Base-by-base conservation (phyloP, 768 basidiomycete species). In the Kondoa malvinella region DNA sequence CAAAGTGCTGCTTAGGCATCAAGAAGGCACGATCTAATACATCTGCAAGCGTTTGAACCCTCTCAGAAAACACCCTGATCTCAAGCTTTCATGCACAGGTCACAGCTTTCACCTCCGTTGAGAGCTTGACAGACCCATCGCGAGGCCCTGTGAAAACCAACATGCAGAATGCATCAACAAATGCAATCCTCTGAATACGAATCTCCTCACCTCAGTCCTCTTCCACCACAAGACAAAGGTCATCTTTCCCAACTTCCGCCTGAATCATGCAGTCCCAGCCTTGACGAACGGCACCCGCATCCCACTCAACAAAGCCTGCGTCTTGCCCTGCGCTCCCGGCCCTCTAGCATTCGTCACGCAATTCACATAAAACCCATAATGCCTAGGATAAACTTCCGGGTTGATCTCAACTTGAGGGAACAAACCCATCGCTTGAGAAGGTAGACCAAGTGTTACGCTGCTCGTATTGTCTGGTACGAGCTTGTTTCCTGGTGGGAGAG, bases 371-470 rank as follows among this genome's bases (percentile, higher is more conserved):
- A 99, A 89, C 25, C 94, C 94, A 74, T 86, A 86, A 59, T 83
- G 76, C 71, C 83, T 83, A 3, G 91, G 89, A 76, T 96, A 99
- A 31, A 87, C 78, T 74, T 96, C 92, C 57, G 87, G 77, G 76
- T 95, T 95, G 77, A 91, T 86, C 79, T 97, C 94, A 67, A 97
- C 87, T 78, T 94, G 89, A 0, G 94, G 94, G 81, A 96, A 99
- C 73, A 92, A 82, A 4, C 82, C 85, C 82, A 99, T 86, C 0
- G 92, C 90, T 2, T 80, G 78, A 0, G 89, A 85, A 0, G 87
- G 84, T 1, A 99, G 81, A 61, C 94, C 94, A 73, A 97, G 86
- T 1, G 86, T 84, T 64, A 96, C 88, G 25, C 94, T 89, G 64
- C 95, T 92, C 0, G 87, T 82, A 1, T 89, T 87, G 0, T 86